Evolutionary conservation across 805 yeast genomes (phyloP), one percentile per base, ranked within the genome.

Genomic region (Candida nonsorbophila): DNA sequence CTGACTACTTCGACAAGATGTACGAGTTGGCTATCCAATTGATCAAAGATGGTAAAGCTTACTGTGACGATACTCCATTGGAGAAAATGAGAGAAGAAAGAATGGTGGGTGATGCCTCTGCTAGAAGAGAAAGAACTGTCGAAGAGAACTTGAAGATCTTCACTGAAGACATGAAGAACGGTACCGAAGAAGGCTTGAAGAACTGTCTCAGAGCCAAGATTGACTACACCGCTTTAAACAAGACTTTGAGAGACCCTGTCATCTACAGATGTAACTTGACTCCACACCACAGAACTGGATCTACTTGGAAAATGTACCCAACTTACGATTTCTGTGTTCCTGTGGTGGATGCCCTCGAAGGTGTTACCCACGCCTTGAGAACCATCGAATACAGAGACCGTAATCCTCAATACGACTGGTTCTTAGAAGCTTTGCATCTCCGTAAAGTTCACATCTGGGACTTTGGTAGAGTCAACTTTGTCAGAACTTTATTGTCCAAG

Each of bases 261-360:
- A 83, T 92, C 47, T 92, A 88, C 80, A 79, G 99, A 73, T 83
- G 95, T 66, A 92, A 92, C 73, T 66, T 87, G 54, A 88, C 94
- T 40, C 97, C 99, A 29, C 99, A 92, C 55, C 98, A 90, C 64
- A 82, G 96, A 67, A 92, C 97, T 23, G 97, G 97, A 32, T 52
- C 79, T 23, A 47, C 69, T 29, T 92, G 98, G 98, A 92, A 92
- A 63, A 76, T 90, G 60, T 92, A 92, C 68, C 99, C 99, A 54
- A 87, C 95, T 23, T 92, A 92, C 63, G 99, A 92, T 63, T 92
- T 92, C 84, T 92, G 97, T 74, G 94, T 84, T 40, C 98, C 98
- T 38, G 76, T 90, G 29, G 97, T 92, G 31, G 99, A 92, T 61
- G 69, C 97, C 14, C 47, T 86, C 26, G 98, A 92, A 67, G 98